Percentiles rank a stretch among this genome's conserved stretches.
Conservation (phyloP, 192 early-diverging fungal genomes). For the Chytriomyces hyalinus region DNA sequence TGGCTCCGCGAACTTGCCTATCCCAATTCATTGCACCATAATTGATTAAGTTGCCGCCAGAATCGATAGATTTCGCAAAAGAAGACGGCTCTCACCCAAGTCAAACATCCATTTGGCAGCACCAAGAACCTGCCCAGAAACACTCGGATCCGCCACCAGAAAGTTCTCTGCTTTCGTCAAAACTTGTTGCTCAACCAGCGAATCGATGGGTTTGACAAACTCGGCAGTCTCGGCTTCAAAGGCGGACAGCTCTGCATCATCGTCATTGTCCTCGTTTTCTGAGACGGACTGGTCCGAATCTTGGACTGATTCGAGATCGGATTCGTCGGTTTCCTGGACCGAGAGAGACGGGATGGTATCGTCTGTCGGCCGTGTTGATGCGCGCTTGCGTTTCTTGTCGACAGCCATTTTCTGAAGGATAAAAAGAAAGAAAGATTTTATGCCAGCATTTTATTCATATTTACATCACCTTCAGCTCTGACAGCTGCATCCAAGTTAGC, state of each 20-base stretch:
- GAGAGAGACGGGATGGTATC: neutral
- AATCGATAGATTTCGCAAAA: neutral
- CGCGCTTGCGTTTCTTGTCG: neutral
- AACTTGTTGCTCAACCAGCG: neutral
- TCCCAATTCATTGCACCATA: neutral
- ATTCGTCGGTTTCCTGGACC: neutral
- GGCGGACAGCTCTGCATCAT: neutral
- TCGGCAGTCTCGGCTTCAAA: neutral
- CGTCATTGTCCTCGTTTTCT: neutral
- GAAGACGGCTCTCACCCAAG: conserved; percentile 13
- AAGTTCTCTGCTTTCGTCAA: conserved; percentile 20
- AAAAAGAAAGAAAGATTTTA: neutral
- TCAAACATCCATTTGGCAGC: conserved; percentile 41
- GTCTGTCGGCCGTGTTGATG: too few species aligned
- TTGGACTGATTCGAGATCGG: conserved; percentile 1
- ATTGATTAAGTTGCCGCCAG: neutral
- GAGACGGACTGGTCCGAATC: neutral
- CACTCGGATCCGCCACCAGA: conserved; percentile 6
- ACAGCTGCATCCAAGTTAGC: too few species aligned
- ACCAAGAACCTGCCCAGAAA: conserved; percentile 1
- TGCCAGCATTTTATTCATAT: neutral
- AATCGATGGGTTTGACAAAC: conserved; percentile 6
- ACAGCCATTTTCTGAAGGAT: neutral
- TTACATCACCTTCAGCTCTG: too few species aligned
- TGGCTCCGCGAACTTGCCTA: conserved; percentile 58